These are phyloP conservation scores for Naganishia antarctica DNA, from an alignment of 768 basidiomycete species.

Conservation along the genomic window DNA sequence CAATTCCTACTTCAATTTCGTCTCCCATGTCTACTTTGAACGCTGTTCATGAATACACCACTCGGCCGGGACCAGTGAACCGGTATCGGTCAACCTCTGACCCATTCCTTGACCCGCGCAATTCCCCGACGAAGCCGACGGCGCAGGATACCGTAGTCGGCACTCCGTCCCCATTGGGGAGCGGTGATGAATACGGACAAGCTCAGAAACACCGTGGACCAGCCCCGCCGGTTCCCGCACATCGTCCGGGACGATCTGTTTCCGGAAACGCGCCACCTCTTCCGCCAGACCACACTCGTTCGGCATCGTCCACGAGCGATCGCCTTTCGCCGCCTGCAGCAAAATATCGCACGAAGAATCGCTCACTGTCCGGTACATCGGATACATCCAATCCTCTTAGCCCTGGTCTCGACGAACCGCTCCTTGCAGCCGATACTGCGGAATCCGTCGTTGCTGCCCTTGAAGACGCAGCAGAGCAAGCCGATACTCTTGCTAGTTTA, in stretches of 20 bases:
- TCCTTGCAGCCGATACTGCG: conserved; percentile 20
- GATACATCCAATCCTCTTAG: conserved; percentile 20
- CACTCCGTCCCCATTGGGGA: neutral
- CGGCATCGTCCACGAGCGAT: neutral
- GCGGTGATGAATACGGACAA: neutral
- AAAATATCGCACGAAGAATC: neutral
- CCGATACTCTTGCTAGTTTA: conserved; percentile 14
- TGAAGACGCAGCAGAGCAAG: conserved; percentile 27
- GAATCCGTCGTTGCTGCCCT: conserved; percentile 23
- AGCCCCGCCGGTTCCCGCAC: conserved; percentile 21
- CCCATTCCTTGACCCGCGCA: conserved; percentile 36
- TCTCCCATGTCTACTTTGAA: neutral
- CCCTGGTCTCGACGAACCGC: conserved; percentile 28
- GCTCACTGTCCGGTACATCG: conserved; percentile 9
- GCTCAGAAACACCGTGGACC: conserved; percentile 7
- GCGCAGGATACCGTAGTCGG: neutral
- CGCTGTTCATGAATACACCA: neutral
- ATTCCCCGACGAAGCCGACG: conserved; percentile 17
- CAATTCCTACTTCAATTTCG: neutral
- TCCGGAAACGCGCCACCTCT: conserved; percentile 35
- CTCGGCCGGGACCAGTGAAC: neutral
- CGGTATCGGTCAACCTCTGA: conserved; percentile 34
- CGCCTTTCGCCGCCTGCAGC: conserved; percentile 19
- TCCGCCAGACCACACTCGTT: conserved; percentile 26
- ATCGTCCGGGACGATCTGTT: conserved; percentile 10